Evolutionary conservation across 805 yeast species (phyloP), one percentile per base, ranked within the genome.

Genomic region (Suhomyces vadensis): DNA sequence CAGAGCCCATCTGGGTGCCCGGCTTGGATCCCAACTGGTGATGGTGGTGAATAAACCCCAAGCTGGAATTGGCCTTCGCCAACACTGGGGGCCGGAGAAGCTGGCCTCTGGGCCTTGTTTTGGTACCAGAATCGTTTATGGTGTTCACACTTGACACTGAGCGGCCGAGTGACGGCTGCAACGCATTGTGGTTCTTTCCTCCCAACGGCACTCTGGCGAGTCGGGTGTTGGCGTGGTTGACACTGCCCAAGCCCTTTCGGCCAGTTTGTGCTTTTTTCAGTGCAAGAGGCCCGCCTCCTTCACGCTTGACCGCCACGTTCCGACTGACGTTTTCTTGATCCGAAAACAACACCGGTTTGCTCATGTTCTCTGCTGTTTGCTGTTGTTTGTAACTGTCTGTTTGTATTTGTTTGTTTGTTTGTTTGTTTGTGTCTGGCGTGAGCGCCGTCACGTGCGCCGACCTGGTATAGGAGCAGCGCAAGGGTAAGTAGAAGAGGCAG

Each of bases 141-240:
- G 38, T 24, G 20, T 37, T 41, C 20, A 52, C 25, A 35, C 56
- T 44, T 6, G 67, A 52, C 35, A 64, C 61, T 3, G 73, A 64
- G 39, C 72, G 57, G 35, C 52, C 64, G 43, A 71, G 56, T 1
- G 57, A 45, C 6, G 65, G 63, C 21, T 58, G 33, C 14, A 49
- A 49, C 29, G 48, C 49, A 51, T 71, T 71, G 31, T 57, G 65
- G 51, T 65, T 67, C 45, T 71, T 71, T 1, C 75, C 75, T 3
- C 73, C 71, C 39, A 70, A 58, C 3, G 76, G 76, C 6, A 61
- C 55, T 42, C 75, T 52, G 25, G 43, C 39, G 19, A 41, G 37
- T 11, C 24, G 39, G 17, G 27, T 4, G 33, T 29, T 29, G 33
- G 20, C 14, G 13, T 27, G 13, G 11, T 16, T 27, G 14, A n/a